Base-by-base conservation (phyloP, 139 green algal species). In the Medakamo hakoo region DNA sequence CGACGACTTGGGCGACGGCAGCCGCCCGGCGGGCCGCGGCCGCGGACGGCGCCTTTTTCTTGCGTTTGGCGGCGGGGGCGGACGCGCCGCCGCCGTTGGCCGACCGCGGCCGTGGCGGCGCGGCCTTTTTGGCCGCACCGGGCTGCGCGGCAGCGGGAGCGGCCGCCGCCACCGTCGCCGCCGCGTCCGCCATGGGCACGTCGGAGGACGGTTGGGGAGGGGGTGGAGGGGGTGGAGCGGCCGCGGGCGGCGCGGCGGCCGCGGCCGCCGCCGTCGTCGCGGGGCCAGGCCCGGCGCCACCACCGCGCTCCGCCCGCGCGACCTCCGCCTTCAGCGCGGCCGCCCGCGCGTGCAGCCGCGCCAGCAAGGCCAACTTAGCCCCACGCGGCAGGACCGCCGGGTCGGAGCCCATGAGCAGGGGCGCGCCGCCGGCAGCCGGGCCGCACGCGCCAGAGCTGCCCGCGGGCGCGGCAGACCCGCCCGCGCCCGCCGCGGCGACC, bases 301-400 rank as follows among this genome's bases (percentile, higher is more conserved):
- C 20, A 25, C 30, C 28, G 30, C 56, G 27, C 31, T 52, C 59
- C 49, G 28, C 24, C 29, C 48, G 28, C 60, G 30, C 26, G 57
- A 63, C 49, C 66, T 62, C 58, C 27, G 59, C 49, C 9, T 62
- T 62, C 22, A 66, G 55, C 22, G 30, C 59, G 16, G 49, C 28
- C 57, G 63, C 57, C 40, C 86, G 68, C 19, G 63, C 59, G 28
- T 77, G 78, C 40, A 90, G 73, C 20, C 70, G 63, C 31, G 67
- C 64, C 18, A 90, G 74, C 60, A 89, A 63, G 48, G 57, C 61
- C 22, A 85, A 3, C 58, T 82, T 80, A 32, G 84, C 61, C 9
- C 71, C 63, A 3, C 56, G 56, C 3, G 57, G 67, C 30, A 87
- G 66, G 23, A 58, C 21, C n/a, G 69, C 27, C 3, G 57, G 52